Percentiles rank a stretch among this genome's conserved stretches.
phyloP scores from a whole-genome alignment of 345 rosid genomes.

The Salix suchowensis region DNA sequence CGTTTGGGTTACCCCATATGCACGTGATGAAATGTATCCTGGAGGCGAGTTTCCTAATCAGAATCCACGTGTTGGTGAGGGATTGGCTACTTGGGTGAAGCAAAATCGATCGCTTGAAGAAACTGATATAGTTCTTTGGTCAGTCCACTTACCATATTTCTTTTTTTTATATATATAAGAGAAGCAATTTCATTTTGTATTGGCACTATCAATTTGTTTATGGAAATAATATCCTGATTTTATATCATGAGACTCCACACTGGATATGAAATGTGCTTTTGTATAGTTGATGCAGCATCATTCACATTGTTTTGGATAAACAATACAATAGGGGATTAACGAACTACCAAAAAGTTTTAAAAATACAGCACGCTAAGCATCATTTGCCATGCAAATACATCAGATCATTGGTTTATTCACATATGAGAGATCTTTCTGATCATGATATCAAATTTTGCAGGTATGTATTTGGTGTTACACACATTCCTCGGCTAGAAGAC shows the following conservation, averaged over 20 bases:
- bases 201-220: background rate
- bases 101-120: slow-evolving; percentile 80
- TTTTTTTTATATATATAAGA: background rate
- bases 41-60: slow-evolving; percentile 98
- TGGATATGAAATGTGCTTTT: too few relatives aligned
- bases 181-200: background rate
- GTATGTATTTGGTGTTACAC: slow-evolving; percentile 86
- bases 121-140: slow-evolving; percentile 81
- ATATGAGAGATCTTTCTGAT: background rate
- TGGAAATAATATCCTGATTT: background rate
- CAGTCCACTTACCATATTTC: slow-evolving; percentile 15
- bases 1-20: slow-evolving; percentile 83
- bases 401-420: background rate
- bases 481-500: slow-evolving; percentile 88
- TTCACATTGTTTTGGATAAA: background rate
- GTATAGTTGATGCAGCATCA: too few relatives aligned
- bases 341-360: too few relatives aligned
- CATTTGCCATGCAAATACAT: background rate
- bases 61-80: slow-evolving; percentile 84
- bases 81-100: slow-evolving; percentile 80
- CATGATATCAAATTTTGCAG: slow-evolving; percentile 25
- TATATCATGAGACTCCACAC: background rate
- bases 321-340: too few relatives aligned
- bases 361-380: background rate
- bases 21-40: slow-evolving; percentile 64